Conservation (phyloP, 2,329 filamentous ascomycete genomes). For the Ceratocystis ficicola region DNA sequence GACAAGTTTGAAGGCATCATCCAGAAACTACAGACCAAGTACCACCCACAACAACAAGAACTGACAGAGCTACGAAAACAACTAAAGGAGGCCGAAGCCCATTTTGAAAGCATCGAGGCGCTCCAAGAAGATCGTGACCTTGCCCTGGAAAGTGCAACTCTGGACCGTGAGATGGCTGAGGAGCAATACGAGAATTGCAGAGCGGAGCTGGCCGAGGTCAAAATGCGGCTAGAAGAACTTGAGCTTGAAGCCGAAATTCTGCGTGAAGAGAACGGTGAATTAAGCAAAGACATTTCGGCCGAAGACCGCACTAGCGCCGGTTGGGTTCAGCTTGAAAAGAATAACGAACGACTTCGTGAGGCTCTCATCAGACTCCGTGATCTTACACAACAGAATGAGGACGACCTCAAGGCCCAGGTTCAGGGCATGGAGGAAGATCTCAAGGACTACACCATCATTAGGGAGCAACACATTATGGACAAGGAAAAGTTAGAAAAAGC, state of each 20-base stretch:
- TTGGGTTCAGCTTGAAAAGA: conserved; percentile 83
- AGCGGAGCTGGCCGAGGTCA: conserved; percentile 64
- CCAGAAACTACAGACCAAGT: conserved; percentile 80
- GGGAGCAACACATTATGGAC: conserved; percentile 55
- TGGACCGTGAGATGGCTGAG: conserved; percentile 94
- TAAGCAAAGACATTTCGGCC: conserved; percentile 70
- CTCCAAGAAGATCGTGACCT: conserved; percentile 77
- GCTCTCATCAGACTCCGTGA: conserved; percentile 76
- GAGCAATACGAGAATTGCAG: conserved; percentile 76
- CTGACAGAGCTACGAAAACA: conserved; percentile 62
- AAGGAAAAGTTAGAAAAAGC: conserved; percentile 62
- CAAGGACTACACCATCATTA: conserved; percentile 52
- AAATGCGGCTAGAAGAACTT: conserved; percentile 67
- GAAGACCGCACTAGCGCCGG: conserved; percentile 79
- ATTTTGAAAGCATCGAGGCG: conserved; percentile 42
- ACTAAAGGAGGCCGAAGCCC: conserved; percentile 61
- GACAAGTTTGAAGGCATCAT: conserved; percentile 76
- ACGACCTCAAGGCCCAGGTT: conserved; percentile 64
- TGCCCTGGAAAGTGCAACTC: conserved; percentile 69
- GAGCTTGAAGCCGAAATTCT: conserved; percentile 80
- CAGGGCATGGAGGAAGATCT: conserved; percentile 61
- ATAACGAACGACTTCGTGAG: conserved; percentile 76
- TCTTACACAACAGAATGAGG: conserved; percentile 72
- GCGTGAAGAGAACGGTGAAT: conserved; percentile 73
- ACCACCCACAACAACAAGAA: conserved; percentile 73